phyloP scores from a whole-genome alignment of 257 asterid genomes.

The Capsicum pubescens region DNA sequence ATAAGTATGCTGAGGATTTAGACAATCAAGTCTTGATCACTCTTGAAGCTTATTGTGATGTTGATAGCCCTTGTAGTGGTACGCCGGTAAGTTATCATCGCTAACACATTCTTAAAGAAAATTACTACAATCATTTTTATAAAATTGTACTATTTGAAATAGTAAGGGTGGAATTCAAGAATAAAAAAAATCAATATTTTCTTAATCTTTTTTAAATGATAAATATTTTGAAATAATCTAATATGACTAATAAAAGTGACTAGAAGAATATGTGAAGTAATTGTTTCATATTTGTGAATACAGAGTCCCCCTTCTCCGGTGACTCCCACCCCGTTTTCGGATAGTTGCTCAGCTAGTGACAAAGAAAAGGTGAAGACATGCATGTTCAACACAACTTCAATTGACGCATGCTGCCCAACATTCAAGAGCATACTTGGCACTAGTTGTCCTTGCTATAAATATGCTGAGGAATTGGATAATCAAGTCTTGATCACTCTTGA shows the following conservation, averaged over 20 bases:
- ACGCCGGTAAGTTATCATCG: not conserved
- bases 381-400: slow-evolving; percentile 15
- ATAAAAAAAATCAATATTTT: too few species aligned
- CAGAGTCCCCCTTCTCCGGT: too few species aligned
- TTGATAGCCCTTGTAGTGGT: not conserved
- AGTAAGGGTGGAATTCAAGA: too few species aligned
- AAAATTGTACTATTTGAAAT: too few species aligned
- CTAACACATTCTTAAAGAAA: not conserved
- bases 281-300: too few species aligned
- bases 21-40: not conserved
- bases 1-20: not conserved
- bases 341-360: not conserved
- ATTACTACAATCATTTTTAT: too few species aligned
- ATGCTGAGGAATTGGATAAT: not conserved
- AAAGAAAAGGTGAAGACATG: not conserved
- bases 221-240: too few species aligned
- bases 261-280: too few species aligned
- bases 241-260: too few species aligned
- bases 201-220: too few species aligned
- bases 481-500: not conserved
- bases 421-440: not conserved
- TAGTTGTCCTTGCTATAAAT: slow-evolving; percentile 22
- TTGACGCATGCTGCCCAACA: not conserved
- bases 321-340: too few species aligned
- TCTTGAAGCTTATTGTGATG: not conserved